These are phyloP conservation scores for Hymenoscyphus infarciens DNA, from an alignment of 2,329 filamentous ascomycete genomes.

Conservation along the genomic window DNA sequence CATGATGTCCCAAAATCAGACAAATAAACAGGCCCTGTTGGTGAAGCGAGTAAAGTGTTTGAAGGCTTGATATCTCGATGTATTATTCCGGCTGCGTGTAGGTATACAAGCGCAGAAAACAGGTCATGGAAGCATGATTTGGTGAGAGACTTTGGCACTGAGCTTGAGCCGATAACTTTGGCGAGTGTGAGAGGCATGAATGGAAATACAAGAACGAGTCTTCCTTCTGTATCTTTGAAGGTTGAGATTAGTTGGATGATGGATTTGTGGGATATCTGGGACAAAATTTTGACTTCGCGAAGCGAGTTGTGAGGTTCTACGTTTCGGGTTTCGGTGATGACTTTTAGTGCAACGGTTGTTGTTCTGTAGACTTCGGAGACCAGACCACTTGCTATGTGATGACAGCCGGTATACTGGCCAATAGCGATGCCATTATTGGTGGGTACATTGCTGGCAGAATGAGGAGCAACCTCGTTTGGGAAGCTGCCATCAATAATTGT, in stretches of 20 bases:
- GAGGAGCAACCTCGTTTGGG: slow-evolving; percentile 11
- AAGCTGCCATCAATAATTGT: slow-evolving; percentile 37
- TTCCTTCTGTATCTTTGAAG: slow-evolving; percentile 67
- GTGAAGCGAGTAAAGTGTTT: slow-evolving; percentile 70
- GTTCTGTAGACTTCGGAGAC: slow-evolving; percentile 79
- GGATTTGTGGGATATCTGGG: slow-evolving; percentile 51
- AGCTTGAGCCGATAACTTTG: slow-evolving; percentile 55
- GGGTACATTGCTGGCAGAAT: slow-evolving; percentile 14
- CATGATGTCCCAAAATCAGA: slow-evolving; percentile 93
- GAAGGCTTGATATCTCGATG: slow-evolving; percentile 94
- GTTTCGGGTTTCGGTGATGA: slow-evolving; percentile 71
- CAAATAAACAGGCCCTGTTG: slow-evolving; percentile 69
- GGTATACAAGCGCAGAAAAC: slow-evolving; percentile 64
- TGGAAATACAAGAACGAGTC: slow-evolving; percentile 79
- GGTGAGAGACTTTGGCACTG: slow-evolving; percentile 33
- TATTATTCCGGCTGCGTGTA: slow-evolving; percentile 75
- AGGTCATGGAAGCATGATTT: slow-evolving; percentile 58
- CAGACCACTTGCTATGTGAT: slow-evolving; percentile 60
- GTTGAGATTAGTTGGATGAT: slow-evolving; percentile 69
- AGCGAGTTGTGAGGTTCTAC: slow-evolving; percentile 78
- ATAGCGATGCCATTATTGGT: slow-evolving; percentile 44
- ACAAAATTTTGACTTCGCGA: slow-evolving; percentile 75
- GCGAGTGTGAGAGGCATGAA: slow-evolving; percentile 74
- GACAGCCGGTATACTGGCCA: slow-evolving; percentile 51
- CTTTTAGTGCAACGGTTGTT: slow-evolving; percentile 69